Base-by-base conservation (phyloP, 441 rosid species). In the Codiaeum variegatum region DNA sequence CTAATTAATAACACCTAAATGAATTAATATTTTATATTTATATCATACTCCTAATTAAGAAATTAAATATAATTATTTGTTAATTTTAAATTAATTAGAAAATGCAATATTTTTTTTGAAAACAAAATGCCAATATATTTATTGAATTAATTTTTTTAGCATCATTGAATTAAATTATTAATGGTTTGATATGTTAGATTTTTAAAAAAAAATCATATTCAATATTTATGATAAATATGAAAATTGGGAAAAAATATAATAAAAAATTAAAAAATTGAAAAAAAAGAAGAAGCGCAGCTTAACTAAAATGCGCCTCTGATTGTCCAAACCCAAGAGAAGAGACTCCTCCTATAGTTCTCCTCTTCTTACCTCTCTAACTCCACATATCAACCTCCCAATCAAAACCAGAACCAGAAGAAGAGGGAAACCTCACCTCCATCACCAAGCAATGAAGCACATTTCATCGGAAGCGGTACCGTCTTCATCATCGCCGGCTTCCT, bases 401-500 rank as follows among this genome's bases (percentile, higher is more conserved):
- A 40, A 23, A 38, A 55, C 44, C 44, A 21, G 31, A 71, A 56
- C 72, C 64, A 59, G 64, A 40, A 40, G 13, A 11, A 0, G 12
- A 38, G 12, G 10, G 42, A 38, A 11, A 6, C 68, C 38, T 26
- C n/a, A 16, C n/a, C n/a, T n/a, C n/a, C n/a, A n/a, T n/a, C n/a
- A 18, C 44, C 6, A 72, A 72, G 79, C 54, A 23, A 77, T 44
- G 63, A 61, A 67, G 52, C 62, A 67, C 8, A 72, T 70, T 40
- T 64, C 73, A 64, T 38, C 75, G 44, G 85, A 11, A 70, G 76
- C 76, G 32, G 73, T 73, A 19, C 49, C 78, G 2, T 82, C 91
- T 28, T 83, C 84, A 9, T 78, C 93, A 5, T 81, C 88, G 2
- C 71, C 84, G 2, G 69, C 83, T 23, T 55, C 82, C 64, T 49